These are phyloP conservation scores for Fusarium piperis DNA, from an alignment of 2,329 filamentous ascomycete species.

Conservation along the genomic window DNA sequence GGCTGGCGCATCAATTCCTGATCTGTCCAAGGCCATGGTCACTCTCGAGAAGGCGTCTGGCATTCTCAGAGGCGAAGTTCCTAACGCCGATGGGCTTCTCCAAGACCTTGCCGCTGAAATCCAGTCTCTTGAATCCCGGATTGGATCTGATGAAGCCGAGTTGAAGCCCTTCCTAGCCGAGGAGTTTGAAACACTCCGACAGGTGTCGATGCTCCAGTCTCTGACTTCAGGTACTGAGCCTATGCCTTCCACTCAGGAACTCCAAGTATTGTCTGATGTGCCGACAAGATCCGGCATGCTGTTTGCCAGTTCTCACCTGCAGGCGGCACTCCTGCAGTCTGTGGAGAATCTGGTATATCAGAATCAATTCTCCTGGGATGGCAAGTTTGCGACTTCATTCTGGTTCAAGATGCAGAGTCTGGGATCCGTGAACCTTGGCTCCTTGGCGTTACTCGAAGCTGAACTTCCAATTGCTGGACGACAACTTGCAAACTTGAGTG, in stretches of 20 bases:
- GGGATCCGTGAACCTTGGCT: slow-evolving; percentile 64
- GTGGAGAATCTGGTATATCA: slow-evolving; percentile 58
- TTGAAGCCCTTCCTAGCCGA: slow-evolving; percentile 61
- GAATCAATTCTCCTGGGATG: slow-evolving; percentile 52
- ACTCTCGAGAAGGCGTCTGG: slow-evolving; percentile 66
- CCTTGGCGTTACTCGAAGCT: slow-evolving; percentile 70
- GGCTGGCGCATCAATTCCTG: slow-evolving; percentile 59
- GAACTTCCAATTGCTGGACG: slow-evolving; percentile 71
- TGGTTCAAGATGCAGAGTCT: slow-evolving; percentile 64
- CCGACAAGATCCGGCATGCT: slow-evolving; percentile 48
- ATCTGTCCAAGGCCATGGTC: slow-evolving; percentile 62
- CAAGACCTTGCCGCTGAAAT: slow-evolving; percentile 62
- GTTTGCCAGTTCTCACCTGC: slow-evolving; percentile 46
- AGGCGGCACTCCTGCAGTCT: slow-evolving; percentile 55
- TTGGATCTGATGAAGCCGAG: slow-evolving; percentile 53
- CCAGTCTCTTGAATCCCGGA: slow-evolving; percentile 58
- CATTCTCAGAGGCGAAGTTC: slow-evolving; percentile 57
- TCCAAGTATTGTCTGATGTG: slow-evolving; percentile 59
- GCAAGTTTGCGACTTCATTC: slow-evolving; percentile 56
- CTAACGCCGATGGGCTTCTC: slow-evolving; percentile 59
- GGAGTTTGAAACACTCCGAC: slow-evolving; percentile 67
- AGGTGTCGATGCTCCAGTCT: slow-evolving; percentile 57
- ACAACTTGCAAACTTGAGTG: slow-evolving; percentile 61
- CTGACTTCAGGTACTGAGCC: not conserved
- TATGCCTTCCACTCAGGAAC: slow-evolving; percentile 45